A percentile compares a stretch with the other conserved stretches of the same genome.
These are phyloP conservation scores for Aphanomyces invadans DNA, from an alignment of 352 stramenopile genomes.

Conservation along the genomic window DNA sequence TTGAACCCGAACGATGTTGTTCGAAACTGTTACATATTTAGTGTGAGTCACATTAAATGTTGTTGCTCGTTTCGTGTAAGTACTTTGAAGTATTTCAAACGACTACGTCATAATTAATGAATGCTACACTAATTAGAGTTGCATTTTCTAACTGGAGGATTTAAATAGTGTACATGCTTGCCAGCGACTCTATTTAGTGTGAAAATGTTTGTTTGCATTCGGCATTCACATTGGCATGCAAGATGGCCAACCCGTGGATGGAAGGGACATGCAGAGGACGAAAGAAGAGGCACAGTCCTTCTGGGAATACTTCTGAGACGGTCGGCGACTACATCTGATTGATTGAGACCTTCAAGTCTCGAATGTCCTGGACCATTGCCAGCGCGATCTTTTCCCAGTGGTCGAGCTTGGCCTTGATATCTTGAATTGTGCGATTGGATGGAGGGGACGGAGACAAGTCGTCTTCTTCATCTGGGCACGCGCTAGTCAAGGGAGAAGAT, in stretches of 20 bases:
- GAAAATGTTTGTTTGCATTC: background rate
- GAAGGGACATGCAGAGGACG: too few relatives aligned
- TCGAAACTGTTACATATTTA: background rate
- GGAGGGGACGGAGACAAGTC: background rate
- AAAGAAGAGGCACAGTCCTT: too few relatives aligned
- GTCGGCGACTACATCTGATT: constrained; percentile 31
- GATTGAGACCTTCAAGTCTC: constrained; percentile 60
- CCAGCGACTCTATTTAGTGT: background rate
- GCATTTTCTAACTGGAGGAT: too few relatives aligned
- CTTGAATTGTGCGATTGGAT: background rate
- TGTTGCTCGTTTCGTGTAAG: too few relatives aligned
- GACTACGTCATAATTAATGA: too few relatives aligned
- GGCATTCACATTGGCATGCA: too few relatives aligned
- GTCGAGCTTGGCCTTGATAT: constrained; percentile 40
- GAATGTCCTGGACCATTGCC: constrained; percentile 58
- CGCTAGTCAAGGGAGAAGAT: background rate
- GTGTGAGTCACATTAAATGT: too few relatives aligned
- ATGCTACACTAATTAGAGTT: too few relatives aligned
- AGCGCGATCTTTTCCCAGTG: constrained; percentile 58
- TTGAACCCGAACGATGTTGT: background rate
- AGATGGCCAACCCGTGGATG: too few relatives aligned
- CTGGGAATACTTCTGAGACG: too few relatives aligned
- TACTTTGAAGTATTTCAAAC: too few relatives aligned
- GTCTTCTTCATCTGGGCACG: background rate
- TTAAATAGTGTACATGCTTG: background rate